Evolutionary conservation across 495 filamentous ascomycete species (phyloP), one percentile per base, ranked within the genome.

Genomic region (Lophiostoma macrostomum): DNA sequence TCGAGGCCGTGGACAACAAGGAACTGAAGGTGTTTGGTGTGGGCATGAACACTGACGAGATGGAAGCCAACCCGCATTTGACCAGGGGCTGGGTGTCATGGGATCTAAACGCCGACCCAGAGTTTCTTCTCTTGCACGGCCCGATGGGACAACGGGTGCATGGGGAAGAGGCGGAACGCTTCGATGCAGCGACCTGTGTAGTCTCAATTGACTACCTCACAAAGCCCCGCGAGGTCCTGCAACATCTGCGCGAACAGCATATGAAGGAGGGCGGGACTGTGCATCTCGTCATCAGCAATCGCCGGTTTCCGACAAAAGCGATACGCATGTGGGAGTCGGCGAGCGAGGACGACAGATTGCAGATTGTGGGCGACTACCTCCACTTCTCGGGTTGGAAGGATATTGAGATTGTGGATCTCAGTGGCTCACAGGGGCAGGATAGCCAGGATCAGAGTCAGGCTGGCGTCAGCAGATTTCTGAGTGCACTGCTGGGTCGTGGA

Each of bases 21-120:
- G 76, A 76, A 40, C 69, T 83, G 32, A 72, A 80, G 53, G 73
- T 75, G 42, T 69, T 79, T 12, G 69, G 67, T 14, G 67, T 71
- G 38, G 72, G 63, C 1, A 70, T 77, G 67, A 74, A 73, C 34
- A 28, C 39, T n/a, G 20, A 44, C 1, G 73, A 76, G 44, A 50
- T 77, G 8, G 47, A 56, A 14, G 60, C 58, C 12, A 76, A 76
- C 44, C 51, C 65, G 0, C 52, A 73, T 1, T 43, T 76, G 3
- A 57, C 29, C 30, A 56, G 50, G 2, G 20, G 28, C 4, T 45
- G 56, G 5, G 25, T 66, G 10, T 30, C 74, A 12, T 54, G 62
- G 40, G 69, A 76, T 43, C 50, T 76, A 14, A 76, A 76, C 44
- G 20, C 27, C 3, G 23, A 59, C 4, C 70, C 72, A 0, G 46